Conservation (phyloP, 164 flowering plant genomes). For the Warburgia ugandensis region DNA sequence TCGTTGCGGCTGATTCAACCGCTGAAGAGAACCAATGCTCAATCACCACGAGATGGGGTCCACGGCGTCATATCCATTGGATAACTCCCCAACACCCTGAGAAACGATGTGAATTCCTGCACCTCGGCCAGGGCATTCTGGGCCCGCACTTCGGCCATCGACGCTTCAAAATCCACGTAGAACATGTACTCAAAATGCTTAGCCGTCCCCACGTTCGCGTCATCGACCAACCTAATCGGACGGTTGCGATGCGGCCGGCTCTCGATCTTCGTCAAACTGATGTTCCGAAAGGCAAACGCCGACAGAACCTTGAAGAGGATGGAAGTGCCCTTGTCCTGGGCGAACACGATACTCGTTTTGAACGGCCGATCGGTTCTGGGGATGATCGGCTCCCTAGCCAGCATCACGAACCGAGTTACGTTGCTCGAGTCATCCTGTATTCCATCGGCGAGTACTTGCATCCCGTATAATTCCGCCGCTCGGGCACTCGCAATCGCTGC, state of each 20-base stretch:
- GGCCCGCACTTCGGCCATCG: conserved; percentile 75
- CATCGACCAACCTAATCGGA: conserved; percentile 35
- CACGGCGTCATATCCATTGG: conserved; percentile 53
- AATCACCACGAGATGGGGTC: conserved; percentile 23
- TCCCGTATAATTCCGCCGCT: conserved; percentile 28
- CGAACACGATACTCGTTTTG: conserved; percentile 57
- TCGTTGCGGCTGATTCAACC: too few species aligned
- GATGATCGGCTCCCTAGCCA: conserved; percentile 52
- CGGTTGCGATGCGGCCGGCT: conserved; percentile 40
- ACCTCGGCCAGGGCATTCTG: conserved; percentile 70
- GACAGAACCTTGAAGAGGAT: conserved; percentile 46
- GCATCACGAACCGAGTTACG: conserved; percentile 43
- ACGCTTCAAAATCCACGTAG: conserved; percentile 77
- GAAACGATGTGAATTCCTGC: conserved; percentile 48
- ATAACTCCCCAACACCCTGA: conserved; percentile 43
- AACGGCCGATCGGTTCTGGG: conserved; percentile 45
- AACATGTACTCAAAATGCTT: conserved; percentile 76
- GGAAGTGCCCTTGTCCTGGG: conserved; percentile 42
- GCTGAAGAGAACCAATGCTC: too few species aligned
- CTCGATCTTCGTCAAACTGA: conserved; percentile 52
- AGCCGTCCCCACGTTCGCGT: conserved; percentile 35
- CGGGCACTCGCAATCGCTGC: conserved; percentile 31
- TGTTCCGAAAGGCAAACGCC: conserved; percentile 39
- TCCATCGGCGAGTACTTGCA: conserved; percentile 23
- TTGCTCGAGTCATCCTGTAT: conserved; percentile 45